Evolutionary conservation across 345 rosid species (phyloP).

Genomic region (Bruguiera parviflora): DNA sequence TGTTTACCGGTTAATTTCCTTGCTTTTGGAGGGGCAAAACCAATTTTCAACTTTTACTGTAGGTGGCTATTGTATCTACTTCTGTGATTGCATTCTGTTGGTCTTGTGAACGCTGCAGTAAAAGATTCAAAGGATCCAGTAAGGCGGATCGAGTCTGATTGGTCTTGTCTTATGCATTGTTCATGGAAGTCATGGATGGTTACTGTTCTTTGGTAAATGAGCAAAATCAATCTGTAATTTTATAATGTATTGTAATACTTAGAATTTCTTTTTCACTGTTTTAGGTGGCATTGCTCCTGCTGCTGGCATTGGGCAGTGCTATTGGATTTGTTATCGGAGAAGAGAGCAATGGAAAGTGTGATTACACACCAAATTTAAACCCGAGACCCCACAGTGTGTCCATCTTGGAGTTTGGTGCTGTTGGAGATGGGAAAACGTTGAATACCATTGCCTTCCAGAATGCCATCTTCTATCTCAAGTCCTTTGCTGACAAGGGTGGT

Average conservation of each 20-base stretch:
- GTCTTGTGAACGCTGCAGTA: neutral
- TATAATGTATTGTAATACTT: neutral
- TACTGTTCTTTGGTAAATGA: neutral
- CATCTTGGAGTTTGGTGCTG: conserved; percentile 87
- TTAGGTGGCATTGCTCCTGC: conserved; percentile 79
- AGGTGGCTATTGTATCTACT: neutral
- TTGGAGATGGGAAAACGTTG: conserved; percentile 75
- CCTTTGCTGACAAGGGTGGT: conserved; percentile 95
- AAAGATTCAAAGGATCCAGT: neutral
- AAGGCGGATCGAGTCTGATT: neutral
- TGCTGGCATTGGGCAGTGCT: conserved; percentile 67
- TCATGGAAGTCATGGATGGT: neutral
- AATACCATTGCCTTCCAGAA: conserved; percentile 88
- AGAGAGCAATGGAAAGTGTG: conserved; percentile 44
- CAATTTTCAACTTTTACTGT: conserved; percentile 9
- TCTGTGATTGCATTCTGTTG: conserved; percentile 4
- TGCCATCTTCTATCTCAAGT: conserved; percentile 90
- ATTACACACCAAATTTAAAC: conserved; percentile 40
- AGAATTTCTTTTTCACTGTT: neutral
- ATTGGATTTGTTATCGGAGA: conserved; percentile 31
- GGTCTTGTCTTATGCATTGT: neutral
- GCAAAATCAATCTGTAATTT: conserved; percentile 20
- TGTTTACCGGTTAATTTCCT: conserved; percentile 16
- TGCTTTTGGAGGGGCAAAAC: conserved; percentile 16
- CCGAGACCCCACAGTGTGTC: conserved; percentile 92